phyloP scores from a whole-genome alignment of 441 rosid genomes.

The Theobroma grandiflorum region DNA sequence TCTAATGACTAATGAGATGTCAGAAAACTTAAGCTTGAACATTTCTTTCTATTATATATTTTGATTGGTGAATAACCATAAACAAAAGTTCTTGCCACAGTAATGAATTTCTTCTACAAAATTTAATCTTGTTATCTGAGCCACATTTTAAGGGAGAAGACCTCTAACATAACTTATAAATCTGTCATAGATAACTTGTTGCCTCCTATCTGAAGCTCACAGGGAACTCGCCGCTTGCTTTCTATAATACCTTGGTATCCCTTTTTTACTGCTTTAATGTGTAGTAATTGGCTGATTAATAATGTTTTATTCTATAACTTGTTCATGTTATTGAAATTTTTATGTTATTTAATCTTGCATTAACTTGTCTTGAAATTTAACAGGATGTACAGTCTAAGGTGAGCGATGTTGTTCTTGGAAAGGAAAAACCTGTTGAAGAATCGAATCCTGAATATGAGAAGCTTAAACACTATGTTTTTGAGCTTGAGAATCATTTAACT shows the following conservation, averaged over 20 bases:
- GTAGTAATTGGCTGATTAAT: constrained; percentile 4
- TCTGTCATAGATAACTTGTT: neutral
- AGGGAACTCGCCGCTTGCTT: neutral
- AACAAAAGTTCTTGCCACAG: neutral
- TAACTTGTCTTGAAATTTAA: constrained; percentile 33
- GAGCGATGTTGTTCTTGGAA: constrained; percentile 96
- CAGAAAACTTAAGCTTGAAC: neutral
- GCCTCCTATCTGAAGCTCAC: neutral
- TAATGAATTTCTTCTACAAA: neutral
- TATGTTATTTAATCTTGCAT: constrained; percentile 18
- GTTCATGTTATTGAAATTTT: constrained; percentile 1
- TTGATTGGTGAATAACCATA: neutral
- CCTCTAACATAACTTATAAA: neutral
- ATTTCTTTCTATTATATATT: constrained; percentile 10
- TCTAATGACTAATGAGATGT: neutral
- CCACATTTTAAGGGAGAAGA: neutral
- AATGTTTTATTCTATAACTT: constrained; percentile 10
- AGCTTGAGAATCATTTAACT: constrained; percentile 95
- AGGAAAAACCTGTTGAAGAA: constrained; percentile 98
- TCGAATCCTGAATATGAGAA: constrained; percentile 94
- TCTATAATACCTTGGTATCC: neutral
- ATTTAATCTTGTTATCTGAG: neutral
- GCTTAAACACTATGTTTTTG: constrained; percentile 86
- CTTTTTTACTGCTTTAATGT: neutral
- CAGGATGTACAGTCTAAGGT: constrained; percentile 97